Percentiles rank a stretch among this genome's conserved stretches.
Evolutionary conservation across 176 grass and related monocot species (phyloP).

Genomic region (Poa pratensis): DNA sequence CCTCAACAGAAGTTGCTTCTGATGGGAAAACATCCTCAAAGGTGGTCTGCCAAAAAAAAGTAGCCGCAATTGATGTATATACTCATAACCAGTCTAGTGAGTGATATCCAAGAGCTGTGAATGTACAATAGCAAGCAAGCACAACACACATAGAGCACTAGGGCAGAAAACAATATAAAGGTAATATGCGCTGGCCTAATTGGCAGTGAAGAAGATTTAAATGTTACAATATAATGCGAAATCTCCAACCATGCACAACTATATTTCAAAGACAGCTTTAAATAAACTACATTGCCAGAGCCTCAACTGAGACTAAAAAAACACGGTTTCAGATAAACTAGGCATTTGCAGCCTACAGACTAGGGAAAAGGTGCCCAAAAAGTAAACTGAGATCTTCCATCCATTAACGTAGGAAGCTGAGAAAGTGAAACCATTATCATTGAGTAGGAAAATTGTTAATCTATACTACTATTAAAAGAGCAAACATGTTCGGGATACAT

Average conservation of each 20-base stretch:
- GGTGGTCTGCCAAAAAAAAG: conserved; percentile 64
- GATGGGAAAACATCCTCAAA: conserved; percentile 99
- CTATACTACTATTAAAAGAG: no score
- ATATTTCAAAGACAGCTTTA: neutral
- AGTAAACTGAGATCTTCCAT: conserved; percentile 7
- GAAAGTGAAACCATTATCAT: conserved; percentile 1
- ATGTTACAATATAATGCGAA: neutral
- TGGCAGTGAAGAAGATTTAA: neutral
- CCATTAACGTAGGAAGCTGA: neutral
- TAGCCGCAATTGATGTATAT: conserved; percentile 27
- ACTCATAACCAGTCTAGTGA: neutral
- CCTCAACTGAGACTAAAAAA: conserved; percentile 23
- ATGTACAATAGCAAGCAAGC: conserved; percentile 22
- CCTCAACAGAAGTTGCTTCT: conserved; percentile 87
- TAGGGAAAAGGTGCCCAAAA: neutral
- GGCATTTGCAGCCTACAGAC: neutral
- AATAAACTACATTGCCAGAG: neutral
- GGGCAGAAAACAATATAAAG: neutral
- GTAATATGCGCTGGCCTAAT: neutral
- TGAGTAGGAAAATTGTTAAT: neutral
- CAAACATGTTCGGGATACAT: no score
- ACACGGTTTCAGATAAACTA: conserved; percentile 10
- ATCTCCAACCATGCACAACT: neutral
- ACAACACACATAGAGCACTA: conserved; percentile 13
- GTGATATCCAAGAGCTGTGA: conserved; percentile 10